These are phyloP conservation scores for Narthecium ossifragum DNA, from an alignment of 106 monocot species.

Conservation along the genomic window DNA sequence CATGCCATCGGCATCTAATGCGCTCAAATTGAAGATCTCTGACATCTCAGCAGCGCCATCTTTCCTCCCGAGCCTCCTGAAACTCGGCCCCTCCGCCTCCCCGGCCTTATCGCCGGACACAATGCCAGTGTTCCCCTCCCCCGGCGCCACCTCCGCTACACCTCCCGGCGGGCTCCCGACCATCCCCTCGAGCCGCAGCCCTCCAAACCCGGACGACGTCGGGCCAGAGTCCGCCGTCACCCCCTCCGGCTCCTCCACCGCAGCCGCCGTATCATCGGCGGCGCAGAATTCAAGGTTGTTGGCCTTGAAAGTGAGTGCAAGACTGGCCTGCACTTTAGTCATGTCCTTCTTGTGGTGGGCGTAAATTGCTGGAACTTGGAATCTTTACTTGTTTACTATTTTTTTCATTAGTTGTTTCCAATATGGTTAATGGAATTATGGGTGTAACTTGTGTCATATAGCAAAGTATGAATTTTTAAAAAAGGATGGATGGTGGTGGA, in stretches of 20 bases:
- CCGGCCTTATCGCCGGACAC: slow-evolving; percentile 34
- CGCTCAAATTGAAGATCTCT: not conserved
- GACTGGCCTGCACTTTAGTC: not conserved
- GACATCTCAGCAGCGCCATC: slow-evolving; percentile 31
- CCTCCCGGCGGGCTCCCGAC: slow-evolving; percentile 21
- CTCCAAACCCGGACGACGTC: slow-evolving; percentile 40
- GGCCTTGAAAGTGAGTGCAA: not conserved
- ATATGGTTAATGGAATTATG: not conserved
- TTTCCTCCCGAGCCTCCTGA: slow-evolving; percentile 1
- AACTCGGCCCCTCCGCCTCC: slow-evolving; percentile 1
- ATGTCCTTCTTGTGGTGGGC: not conserved
- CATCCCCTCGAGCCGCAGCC: slow-evolving; percentile 47
- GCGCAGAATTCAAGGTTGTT: too few species aligned
- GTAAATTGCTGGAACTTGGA: not conserved
- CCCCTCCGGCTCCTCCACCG: slow-evolving; percentile 18
- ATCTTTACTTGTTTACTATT: not conserved
- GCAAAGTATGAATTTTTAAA: too few species aligned
- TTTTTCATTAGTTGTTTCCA: not conserved
- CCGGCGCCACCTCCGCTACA: not conserved
- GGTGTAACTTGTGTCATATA: not conserved
- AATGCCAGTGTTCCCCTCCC: slow-evolving; percentile 37
- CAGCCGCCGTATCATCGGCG: not conserved
- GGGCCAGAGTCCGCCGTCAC: slow-evolving; percentile 26
- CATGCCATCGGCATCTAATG: not conserved
- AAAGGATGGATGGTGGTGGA: too few species aligned